phyloP scores from a whole-genome alignment of 257 asterid genomes.

The Nicotiana obtusifolia region DNA sequence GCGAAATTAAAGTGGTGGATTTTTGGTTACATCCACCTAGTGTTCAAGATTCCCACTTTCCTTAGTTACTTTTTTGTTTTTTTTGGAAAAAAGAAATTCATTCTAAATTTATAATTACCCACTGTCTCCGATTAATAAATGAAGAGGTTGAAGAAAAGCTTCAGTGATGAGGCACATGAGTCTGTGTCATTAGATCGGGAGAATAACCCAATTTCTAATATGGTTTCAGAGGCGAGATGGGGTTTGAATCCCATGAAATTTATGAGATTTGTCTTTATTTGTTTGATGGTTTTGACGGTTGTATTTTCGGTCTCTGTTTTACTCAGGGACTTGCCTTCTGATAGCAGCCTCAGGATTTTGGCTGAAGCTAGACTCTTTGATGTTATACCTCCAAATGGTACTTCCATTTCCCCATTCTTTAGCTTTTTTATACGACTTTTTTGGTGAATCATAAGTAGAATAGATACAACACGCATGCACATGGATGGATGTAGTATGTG shows the following conservation, averaged over 20 bases:
- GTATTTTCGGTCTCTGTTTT: slow-evolving; percentile 41
- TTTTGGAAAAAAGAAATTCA: too few relatives aligned
- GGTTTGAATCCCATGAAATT: slow-evolving; percentile 32
- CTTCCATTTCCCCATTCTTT: background rate
- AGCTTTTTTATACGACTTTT: background rate
- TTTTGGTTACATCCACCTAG: background rate
- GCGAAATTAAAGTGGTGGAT: background rate
- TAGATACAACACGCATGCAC: background rate
- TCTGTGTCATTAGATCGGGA: background rate
- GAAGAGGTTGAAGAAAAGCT: slow-evolving; percentile 2
- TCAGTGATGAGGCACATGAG: background rate
- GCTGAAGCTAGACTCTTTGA: slow-evolving; percentile 37
- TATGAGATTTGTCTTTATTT: slow-evolving; percentile 30
- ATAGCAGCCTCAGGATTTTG: slow-evolving; percentile 32
- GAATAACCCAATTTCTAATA: background rate
- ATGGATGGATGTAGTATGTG: background rate
- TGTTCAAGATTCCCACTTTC: background rate
- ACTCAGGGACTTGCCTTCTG: slow-evolving; percentile 38
- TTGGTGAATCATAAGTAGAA: background rate
- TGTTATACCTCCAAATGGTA: slow-evolving; percentile 42
- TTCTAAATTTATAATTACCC: too few relatives aligned
- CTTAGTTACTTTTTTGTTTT: too few relatives aligned
- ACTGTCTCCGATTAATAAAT: background rate
- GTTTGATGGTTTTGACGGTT: slow-evolving; percentile 52
- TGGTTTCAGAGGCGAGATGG: slow-evolving; percentile 24